phyloP scores from a whole-genome alignment of 345 rosid species.

The Eucalyptus regnans region DNA sequence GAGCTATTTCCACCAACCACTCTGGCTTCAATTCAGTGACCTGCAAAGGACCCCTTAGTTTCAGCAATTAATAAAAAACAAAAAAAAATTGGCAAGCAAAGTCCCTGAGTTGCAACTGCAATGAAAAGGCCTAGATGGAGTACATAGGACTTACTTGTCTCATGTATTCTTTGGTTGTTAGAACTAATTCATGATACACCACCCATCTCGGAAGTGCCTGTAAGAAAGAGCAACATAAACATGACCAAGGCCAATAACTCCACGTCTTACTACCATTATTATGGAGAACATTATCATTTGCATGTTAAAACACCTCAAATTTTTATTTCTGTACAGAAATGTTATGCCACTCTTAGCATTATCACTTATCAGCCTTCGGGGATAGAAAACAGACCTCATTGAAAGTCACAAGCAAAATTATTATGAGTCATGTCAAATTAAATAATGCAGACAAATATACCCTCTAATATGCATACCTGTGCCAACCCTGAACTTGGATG shows the following conservation, averaged over 20 bases:
- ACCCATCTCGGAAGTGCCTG: conserved; percentile 95
- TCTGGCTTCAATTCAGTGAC: conserved; percentile 96
- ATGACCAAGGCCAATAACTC: background rate
- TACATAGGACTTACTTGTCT: conserved; percentile 39
- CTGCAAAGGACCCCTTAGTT: conserved; percentile 23
- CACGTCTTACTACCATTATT: background rate
- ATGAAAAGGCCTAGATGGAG: background rate
- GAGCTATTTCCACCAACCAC: conserved; percentile 97
- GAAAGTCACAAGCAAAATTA: background rate
- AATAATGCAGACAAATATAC: background rate
- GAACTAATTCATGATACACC: conserved; percentile 80
- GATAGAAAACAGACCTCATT: background rate
- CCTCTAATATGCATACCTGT: conserved; percentile 31
- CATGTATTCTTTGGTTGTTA: conserved; percentile 92
- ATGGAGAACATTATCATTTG: background rate
- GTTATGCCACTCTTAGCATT: background rate
- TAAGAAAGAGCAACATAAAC: background rate
- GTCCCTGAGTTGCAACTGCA: background rate
- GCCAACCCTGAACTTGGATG: conserved; percentile 96
- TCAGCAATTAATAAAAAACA: background rate
- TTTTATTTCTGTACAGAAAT: background rate
- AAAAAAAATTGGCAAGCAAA: background rate
- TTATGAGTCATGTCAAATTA: background rate
- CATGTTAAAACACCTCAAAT: background rate
- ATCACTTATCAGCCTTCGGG: background rate